Evolutionary conservation across 495 filamentous ascomycete species (phyloP), one percentile per base, ranked within the genome.

Genomic region (Hypoxylon lienhwacheense): DNA sequence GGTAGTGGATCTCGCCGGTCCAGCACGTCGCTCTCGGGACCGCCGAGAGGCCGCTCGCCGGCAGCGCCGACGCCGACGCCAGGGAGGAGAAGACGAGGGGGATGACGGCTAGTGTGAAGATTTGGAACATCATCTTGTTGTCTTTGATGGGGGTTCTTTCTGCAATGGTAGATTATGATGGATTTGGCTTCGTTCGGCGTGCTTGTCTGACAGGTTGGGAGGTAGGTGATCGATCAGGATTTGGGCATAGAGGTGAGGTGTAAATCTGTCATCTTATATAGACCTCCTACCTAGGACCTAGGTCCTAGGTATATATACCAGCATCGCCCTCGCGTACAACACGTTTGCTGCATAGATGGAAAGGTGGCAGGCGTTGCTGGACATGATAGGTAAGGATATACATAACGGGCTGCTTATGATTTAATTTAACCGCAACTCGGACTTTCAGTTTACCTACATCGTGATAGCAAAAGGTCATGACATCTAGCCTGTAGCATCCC

Each of bases 401-500:
- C n/a, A n/a, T n/a, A n/a, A n/a, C n/a, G n/a, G 7, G 19, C 34
- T 47, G 44, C 40, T 46, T 50, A 43, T 52, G 46, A n/a, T 32
- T 47, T 55, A 46, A 55, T 61, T 52, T 61, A 47, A 34, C 50
- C 57, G 34, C n/a, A 7, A 35, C 46, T 10, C 16, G 33, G 14
- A 24, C 21, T 50, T 34, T n/a, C n/a, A n/a, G n/a, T n/a, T n/a
- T n/a, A n/a, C n/a, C 17, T 36, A 7, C n/a, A 26, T 22, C 11
- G 15, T 35, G 26, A 28, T 16, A 16, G 21, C 40, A 42, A 41
- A 21, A 5, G 14, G 21, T 20, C n/a, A 37, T 34, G n/a, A n/a
- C 19, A 48, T 37, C 47, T 22, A 33, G 46, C 51, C 42, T 43
- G 17, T 44, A 24, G 25, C 21, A 47, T 16, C 35, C 8, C 11